These are phyloP conservation scores for Coffea eugenioides DNA, from an alignment of 257 asterid genomes.

Conservation along the genomic window DNA sequence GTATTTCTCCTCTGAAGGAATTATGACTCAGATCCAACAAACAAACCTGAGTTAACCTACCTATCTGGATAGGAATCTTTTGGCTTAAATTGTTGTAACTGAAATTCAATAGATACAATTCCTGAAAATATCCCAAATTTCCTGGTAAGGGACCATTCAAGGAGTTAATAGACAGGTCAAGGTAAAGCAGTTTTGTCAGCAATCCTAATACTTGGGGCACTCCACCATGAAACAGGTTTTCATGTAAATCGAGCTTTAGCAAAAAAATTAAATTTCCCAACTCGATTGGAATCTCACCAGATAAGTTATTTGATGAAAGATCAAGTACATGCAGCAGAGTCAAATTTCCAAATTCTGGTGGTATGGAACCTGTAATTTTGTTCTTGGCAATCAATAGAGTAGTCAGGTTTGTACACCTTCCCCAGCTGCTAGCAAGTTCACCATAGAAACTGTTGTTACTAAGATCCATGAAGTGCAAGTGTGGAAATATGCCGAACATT, in stretches of 20 bases:
- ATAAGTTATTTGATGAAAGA: constrained; percentile 32
- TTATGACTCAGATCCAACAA: constrained; percentile 32
- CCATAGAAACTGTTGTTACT: constrained; percentile 34
- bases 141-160: constrained; percentile 30
- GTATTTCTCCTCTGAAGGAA: constrained; percentile 30
- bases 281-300: constrained; percentile 30
- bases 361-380: constrained; percentile 27
- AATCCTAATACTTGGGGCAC: constrained; percentile 22
- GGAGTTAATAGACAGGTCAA: constrained; percentile 26
- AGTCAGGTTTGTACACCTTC: constrained; percentile 12
- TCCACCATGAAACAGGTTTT: constrained; percentile 28
- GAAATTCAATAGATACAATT: constrained; percentile 24
- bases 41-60: constrained; percentile 16
- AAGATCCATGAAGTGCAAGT: constrained; percentile 27
- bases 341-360: constrained; percentile 20
- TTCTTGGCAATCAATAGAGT: constrained; percentile 25
- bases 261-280: constrained; percentile 18
- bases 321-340: constrained; percentile 24
- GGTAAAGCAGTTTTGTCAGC: constrained; percentile 11
- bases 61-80: constrained; percentile 26
- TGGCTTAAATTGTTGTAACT: constrained; percentile 25
- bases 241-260: constrained; percentile 17
- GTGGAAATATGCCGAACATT: constrained; percentile 32
- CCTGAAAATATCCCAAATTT: constrained; percentile 23
- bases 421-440: constrained; percentile 32